Conservation (phyloP, 352 stramenopile genomes). For the Aphanomyces astaci region DNA sequence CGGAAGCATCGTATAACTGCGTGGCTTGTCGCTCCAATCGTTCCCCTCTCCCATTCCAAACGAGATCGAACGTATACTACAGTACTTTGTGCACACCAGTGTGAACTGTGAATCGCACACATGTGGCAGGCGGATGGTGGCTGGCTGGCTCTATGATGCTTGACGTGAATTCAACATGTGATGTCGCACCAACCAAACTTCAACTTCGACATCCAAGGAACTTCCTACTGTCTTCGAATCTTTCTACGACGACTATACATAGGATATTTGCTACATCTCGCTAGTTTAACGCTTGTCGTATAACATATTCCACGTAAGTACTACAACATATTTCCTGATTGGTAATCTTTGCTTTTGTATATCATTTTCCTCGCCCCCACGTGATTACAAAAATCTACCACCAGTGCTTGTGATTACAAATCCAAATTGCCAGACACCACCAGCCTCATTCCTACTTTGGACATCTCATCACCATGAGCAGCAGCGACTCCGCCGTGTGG, state of each 20-base stretch:
- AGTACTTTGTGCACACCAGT: too few species aligned
- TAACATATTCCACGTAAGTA: too few species aligned
- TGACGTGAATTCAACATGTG: too few species aligned
- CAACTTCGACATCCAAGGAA: background rate
- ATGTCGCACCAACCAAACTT: background rate
- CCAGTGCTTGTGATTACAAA: conserved; percentile 6
- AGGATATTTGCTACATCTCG: background rate
- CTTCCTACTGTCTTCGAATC: background rate
- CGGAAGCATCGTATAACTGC: too few species aligned
- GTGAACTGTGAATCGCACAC: too few species aligned
- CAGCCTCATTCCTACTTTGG: background rate
- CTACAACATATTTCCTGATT: too few species aligned
- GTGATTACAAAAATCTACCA: conserved; percentile 11
- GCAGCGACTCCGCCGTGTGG: background rate
- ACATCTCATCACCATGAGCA: background rate
- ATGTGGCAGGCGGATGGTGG: too few species aligned
- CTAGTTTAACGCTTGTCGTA: background rate
- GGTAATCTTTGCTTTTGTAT: too few species aligned
- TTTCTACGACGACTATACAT: background rate
- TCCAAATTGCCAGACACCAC: background rate
- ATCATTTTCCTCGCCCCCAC: background rate
- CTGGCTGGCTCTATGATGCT: too few species aligned
- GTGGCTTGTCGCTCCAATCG: too few species aligned
- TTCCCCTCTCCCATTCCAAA: too few species aligned
- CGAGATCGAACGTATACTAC: too few species aligned